Percentiles rank a stretch among this genome's conserved stretches.
Evolutionary conservation across 2,329 filamentous ascomycete genomes (phyloP).

Genomic region (Septoria petroselini): DNA sequence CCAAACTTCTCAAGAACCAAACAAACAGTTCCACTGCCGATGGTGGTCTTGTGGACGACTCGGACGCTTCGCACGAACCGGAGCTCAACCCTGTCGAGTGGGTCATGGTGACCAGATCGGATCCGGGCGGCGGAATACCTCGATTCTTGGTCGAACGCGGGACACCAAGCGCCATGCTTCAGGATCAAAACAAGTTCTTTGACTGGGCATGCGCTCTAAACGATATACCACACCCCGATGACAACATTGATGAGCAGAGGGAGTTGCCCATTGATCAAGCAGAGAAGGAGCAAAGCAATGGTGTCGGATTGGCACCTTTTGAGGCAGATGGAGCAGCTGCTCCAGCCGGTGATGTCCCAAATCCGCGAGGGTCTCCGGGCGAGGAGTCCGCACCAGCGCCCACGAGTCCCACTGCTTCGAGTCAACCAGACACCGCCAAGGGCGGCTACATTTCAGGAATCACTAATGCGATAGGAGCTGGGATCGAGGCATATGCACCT

Average conservation of each 20-base stretch:
- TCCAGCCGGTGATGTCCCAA: no score
- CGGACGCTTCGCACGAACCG: conserved; percentile 40
- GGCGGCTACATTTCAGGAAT: conserved; percentile 34
- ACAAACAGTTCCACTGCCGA: conserved; percentile 28
- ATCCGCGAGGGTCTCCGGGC: no score
- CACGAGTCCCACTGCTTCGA: neutral
- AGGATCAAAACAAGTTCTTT: conserved; percentile 76
- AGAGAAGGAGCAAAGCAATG: neutral
- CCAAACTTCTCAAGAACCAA: conserved; percentile 30
- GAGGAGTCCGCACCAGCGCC: neutral
- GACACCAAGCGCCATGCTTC: conserved; percentile 75
- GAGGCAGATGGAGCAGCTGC: neutral
- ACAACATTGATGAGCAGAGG: conserved; percentile 35
- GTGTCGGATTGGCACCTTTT: neutral
- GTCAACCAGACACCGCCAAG: conserved; percentile 17
- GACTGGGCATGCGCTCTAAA: conserved; percentile 66
- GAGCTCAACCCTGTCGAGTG: conserved; percentile 73
- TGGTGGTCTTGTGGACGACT: conserved; percentile 36
- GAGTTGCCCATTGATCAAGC: conserved; percentile 1
- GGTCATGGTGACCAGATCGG: conserved; percentile 88
- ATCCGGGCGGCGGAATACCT: conserved; percentile 83
- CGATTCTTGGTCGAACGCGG: conserved; percentile 88
- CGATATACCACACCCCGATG: conserved; percentile 39
- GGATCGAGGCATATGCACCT: conserved; percentile 39
- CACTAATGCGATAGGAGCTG: conserved; percentile 33